phyloP scores from a whole-genome alignment of 2,329 filamentous ascomycete genomes.

The Verticillium zaregamsianum region DNA sequence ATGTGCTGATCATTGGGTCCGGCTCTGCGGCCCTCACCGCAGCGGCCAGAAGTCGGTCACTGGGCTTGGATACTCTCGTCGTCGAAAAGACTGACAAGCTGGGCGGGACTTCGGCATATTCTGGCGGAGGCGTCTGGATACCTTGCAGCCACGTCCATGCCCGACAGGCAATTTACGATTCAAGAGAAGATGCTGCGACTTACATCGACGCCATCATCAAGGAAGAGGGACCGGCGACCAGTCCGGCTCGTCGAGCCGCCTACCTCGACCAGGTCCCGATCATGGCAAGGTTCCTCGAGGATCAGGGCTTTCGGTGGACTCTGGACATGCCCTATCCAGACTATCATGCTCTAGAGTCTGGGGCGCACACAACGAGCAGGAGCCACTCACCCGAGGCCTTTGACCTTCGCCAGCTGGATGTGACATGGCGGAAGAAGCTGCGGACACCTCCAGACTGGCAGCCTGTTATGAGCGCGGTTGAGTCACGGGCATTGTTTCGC shows the following conservation, averaged over 20 bases:
- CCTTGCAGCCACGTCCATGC: constrained; percentile 22
- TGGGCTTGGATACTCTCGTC: constrained; percentile 20
- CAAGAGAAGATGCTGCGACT: constrained; percentile 15
- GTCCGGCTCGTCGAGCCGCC: constrained; percentile 17
- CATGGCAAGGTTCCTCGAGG: constrained; percentile 25
- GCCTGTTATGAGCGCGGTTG: neutral
- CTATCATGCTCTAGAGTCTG: constrained; percentile 13
- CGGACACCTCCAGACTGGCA: neutral
- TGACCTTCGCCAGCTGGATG: neutral
- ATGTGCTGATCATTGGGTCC: constrained; percentile 24
- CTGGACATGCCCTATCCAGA: constrained; percentile 22
- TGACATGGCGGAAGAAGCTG: neutral
- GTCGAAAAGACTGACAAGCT: constrained; percentile 26
- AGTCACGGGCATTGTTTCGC: neutral
- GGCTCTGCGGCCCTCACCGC: constrained; percentile 26
- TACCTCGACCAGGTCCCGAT: constrained; percentile 24
- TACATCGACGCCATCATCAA: constrained; percentile 23
- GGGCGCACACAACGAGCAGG: neutral
- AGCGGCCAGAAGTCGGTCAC: constrained; percentile 19
- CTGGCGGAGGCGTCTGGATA: constrained; percentile 29
- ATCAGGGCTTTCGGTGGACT: constrained; percentile 21
- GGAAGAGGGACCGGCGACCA: constrained; percentile 23
- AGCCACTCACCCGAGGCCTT: neutral
- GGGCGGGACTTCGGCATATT: constrained; percentile 29
- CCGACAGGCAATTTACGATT: constrained; percentile 18